Base-by-base conservation (phyloP, 2,329 filamentous ascomycete genomes). In the Alternaria sp. region DNA sequence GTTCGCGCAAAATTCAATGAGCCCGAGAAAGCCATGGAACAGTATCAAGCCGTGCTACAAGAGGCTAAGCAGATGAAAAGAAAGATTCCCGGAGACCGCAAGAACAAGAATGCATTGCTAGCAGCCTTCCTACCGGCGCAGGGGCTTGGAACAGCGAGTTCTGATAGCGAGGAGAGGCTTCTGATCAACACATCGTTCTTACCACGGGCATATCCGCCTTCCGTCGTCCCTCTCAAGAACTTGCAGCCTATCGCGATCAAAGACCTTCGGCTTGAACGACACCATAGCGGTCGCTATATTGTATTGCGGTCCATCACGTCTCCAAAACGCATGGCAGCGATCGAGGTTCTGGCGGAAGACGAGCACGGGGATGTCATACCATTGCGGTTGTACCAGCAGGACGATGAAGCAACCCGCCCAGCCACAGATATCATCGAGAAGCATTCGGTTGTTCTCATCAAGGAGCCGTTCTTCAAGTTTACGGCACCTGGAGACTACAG, bases 391-490 rank as follows among this genome's bases (percentile, higher is more conserved):
- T 64, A 68, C 41, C 65, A 60, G 82, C 84, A 2, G 85, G 86
- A 2, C 14, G 57, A 63, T 20, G 67, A 68, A 23, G 12, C 20
- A 2, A 61, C 12, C 23, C 65, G 59, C 9, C 23, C 44, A n/a
- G 80, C 78, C 2, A 69, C 6, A 3, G 80, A 79, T 55, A 41
- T 82, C 12, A 55, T 82, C 3, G 37, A 81, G 8, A 66, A 75
- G 55, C 60, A 70, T 6, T 63, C 79, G 11, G 75, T 76, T 1
- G 63, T 71, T 4, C 50, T 68, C 5, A 20, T 63, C n/a, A 67
- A 87, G 64, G 86, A 88, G 60, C 86, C 86, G 0, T 88, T 82
- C 67, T 81, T 87, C 66, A 86, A 84, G 64, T 28, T 70, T 0
- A 77, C 78, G 23, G 72, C 70, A 0, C 72, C 82, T 26, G 82